These are phyloP conservation scores for Phytophthora rubi DNA, from an alignment of 352 stramenopile species.

Conservation along the genomic window DNA sequence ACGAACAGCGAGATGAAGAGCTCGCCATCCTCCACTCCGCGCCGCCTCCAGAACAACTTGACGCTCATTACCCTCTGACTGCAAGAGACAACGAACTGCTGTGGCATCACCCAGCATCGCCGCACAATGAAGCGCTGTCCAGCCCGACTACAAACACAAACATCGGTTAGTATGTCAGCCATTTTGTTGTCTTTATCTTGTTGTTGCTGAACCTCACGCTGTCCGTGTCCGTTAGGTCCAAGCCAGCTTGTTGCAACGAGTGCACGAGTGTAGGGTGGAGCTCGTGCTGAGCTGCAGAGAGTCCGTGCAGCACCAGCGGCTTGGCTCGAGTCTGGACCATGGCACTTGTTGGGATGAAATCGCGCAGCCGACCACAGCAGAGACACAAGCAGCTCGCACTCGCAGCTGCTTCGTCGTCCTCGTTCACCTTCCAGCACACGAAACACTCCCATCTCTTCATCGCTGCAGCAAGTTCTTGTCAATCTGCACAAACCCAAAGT, in stretches of 20 bases:
- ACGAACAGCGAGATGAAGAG: constrained; percentile 46
- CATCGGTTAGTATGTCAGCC: neutral
- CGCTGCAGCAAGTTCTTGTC: neutral
- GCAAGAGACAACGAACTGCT: constrained; percentile 33
- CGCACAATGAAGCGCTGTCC: constrained; percentile 49
- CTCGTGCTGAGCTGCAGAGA: constrained; percentile 29
- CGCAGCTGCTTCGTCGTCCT: constrained; percentile 11
- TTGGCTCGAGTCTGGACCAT: constrained; percentile 24
- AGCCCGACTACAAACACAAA: constrained; percentile 3
- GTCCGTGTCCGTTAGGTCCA: constrained; percentile 38
- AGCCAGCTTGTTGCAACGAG: constrained; percentile 21
- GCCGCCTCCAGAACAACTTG: constrained; percentile 14
- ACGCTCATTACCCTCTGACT: neutral
- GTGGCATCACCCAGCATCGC: constrained; percentile 36
- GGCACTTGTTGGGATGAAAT: constrained; percentile 35
- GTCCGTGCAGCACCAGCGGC: constrained; percentile 42
- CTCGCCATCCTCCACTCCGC: constrained; percentile 39
- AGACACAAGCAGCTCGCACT: constrained; percentile 14
- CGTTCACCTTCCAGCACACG: constrained; percentile 51
- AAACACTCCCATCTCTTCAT: constrained; percentile 46
- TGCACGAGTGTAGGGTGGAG: constrained; percentile 34
- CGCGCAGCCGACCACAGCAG: constrained; percentile 40
- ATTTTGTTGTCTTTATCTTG: neutral
- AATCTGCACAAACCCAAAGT: neutral
- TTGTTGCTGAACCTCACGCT: constrained; percentile 25